Conservation (phyloP, 192 early-diverging fungal genomes). For the Gonapodya sp. region DNA sequence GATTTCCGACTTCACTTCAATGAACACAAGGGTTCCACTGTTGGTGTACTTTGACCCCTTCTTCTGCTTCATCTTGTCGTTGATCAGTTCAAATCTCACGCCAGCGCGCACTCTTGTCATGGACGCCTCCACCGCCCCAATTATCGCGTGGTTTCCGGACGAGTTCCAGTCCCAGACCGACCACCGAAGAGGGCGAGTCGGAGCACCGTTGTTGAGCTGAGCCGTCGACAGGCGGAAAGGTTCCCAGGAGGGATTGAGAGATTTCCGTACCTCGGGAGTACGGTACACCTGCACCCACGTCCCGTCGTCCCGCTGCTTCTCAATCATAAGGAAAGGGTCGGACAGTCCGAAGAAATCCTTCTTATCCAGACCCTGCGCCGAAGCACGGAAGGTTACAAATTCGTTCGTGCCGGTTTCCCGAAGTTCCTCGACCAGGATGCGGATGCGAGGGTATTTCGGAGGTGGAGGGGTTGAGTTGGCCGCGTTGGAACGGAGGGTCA, state of each 20-base stretch:
- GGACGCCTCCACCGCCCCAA: slow-evolving; percentile 11
- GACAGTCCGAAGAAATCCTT: slow-evolving; percentile 9
- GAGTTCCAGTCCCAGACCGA: slow-evolving; percentile 13
- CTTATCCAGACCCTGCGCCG: background rate
- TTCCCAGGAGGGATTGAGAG: slow-evolving; percentile 13
- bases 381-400: background rate
- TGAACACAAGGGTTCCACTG: background rate
- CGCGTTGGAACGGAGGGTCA: no score
- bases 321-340: background rate
- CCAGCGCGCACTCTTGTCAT: background rate
- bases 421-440: slow-evolving; percentile 4
- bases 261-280: slow-evolving; percentile 7
- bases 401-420: background rate
- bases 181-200: background rate
- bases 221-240: background rate
- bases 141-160: slow-evolving; percentile 9
- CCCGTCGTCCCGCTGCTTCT: background rate
- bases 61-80: slow-evolving; percentile 11
- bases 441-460: background rate
- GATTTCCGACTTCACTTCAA: background rate
- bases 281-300: background rate
- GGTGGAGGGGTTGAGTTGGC: background rate
- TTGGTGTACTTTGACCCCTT: slow-evolving; percentile 13
- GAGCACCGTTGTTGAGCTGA: background rate
- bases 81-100: slow-evolving; percentile 4